Evolutionary conservation across 768 basidiomycete species (phyloP), one percentile per base, ranked within the genome.

Genomic region (Psilocybe azurescens): DNA sequence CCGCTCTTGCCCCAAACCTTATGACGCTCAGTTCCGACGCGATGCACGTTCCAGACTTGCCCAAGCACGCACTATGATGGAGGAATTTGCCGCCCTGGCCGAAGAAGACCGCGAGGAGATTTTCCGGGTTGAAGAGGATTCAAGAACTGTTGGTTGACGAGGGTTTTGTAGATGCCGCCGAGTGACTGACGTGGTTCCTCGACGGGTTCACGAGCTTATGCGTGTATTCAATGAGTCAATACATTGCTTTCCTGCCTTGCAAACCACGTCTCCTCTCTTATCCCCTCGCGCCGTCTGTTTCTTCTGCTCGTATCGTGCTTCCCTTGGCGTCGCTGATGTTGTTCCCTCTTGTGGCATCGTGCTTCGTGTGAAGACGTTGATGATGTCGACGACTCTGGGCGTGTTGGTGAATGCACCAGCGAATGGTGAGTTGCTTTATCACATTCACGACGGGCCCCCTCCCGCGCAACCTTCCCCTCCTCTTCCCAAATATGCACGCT

Each of bases 181-280:
- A 58, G 61, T 62, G 61, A 58, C 18, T 13, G 56, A 33, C 28
- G 38, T 36, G 56, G n/a, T n/a, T 58, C 61, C 61, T 58, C 52
- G 39, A 28, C 52, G n/a, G 18, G 38, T 41, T 32, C 11, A 44
- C 14, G 28, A 44, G n/a, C 33, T 49, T 16, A 29, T 30, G 29
- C 33, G 29, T 49, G 52, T 46, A 48, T 41, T 48, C 24, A 1
- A 11, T 1, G 4, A 39, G 10, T 16, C 24, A 30, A 53, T 29
- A 7, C 46, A 49, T 20, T 30, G 16, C 36, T 33, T 20, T 33
- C 8, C 47, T 20, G 11, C 47, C n/a, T n/a, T 28, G 13, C 14
- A 16, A 38, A 13, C 38, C 58, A 30, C n/a, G 24, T n/a, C 24
- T 28, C 24, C 20, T 36, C 24, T n/a, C 20, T n/a, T n/a, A 24